A percentile compares a stretch with the other conserved stretches of the same genome.
phyloP scores from a whole-genome alignment of 140 eudicot genomes.

The Oenanthe javanica region DNA sequence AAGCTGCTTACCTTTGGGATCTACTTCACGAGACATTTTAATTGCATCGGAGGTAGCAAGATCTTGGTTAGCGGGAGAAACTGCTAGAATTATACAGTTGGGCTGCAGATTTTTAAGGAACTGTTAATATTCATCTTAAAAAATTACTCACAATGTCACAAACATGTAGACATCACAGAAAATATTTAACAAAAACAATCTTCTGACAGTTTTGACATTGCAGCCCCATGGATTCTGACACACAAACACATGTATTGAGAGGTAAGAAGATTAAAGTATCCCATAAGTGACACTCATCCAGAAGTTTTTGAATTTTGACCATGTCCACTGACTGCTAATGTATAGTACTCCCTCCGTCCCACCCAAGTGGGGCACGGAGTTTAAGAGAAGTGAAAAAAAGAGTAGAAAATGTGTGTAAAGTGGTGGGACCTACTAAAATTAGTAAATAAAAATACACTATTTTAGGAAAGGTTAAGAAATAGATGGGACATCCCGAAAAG shows the following conservation, averaged over 20 bases:
- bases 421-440: too few species aligned
- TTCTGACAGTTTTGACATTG: not conserved
- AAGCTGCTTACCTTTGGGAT: slow-evolving; percentile 66
- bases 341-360: too few species aligned
- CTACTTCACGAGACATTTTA: slow-evolving; percentile 94
- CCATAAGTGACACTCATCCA: not conserved
- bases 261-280: not conserved
- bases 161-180: not conserved
- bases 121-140: not conserved
- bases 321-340: not conserved
- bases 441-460: too few species aligned
- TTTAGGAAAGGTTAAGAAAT: too few species aligned
- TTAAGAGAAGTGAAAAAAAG: too few species aligned
- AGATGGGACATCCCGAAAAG: too few species aligned
- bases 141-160: not conserved
- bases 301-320: not conserved
- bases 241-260: not conserved
- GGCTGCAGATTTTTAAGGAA: slow-evolving; percentile 57
- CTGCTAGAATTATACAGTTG: slow-evolving; percentile 90
- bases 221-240: not conserved
- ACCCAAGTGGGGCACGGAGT: too few species aligned
- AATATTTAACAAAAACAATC: not conserved
- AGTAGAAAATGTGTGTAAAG: too few species aligned
- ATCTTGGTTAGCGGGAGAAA: slow-evolving; percentile 99
- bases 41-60: slow-evolving; percentile 99